These are phyloP conservation scores for Leccinellum rugosiceps DNA, from an alignment of 768 basidiomycete species.

Conservation along the genomic window DNA sequence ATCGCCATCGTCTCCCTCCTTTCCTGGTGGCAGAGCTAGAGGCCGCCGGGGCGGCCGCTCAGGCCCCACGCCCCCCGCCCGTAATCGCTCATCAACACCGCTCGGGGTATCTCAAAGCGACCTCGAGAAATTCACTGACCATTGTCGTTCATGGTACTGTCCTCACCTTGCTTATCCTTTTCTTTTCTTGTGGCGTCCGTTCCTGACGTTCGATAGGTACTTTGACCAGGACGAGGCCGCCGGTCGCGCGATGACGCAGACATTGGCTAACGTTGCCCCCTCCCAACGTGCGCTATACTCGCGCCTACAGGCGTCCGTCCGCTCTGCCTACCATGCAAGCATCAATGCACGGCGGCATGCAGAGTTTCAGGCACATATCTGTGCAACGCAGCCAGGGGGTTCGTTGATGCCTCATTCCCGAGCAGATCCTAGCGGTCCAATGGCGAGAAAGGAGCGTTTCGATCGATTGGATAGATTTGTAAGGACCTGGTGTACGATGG, in stretches of 20 bases:
- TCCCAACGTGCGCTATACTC: slow-evolving; percentile 86
- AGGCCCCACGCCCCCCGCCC: slow-evolving; percentile 46
- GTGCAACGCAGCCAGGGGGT: slow-evolving; percentile 73
- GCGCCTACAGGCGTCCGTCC: slow-evolving; percentile 80
- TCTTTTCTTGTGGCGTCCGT: neutral
- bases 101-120: slow-evolving; percentile 63
- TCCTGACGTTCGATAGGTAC: slow-evolving; percentile 53
- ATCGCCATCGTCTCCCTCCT: slow-evolving; percentile 61
- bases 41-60: slow-evolving; percentile 49
- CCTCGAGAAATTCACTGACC: slow-evolving; percentile 73
- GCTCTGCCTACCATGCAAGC: slow-evolving; percentile 80
- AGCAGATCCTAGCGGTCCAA: slow-evolving; percentile 55
- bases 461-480: slow-evolving; percentile 76
- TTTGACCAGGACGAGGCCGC: slow-evolving; percentile 78
- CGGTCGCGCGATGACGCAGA: slow-evolving; percentile 78
- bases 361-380: slow-evolving; percentile 83
- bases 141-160: slow-evolving; percentile 74
- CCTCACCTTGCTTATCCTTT: neutral
- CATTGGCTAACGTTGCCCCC: slow-evolving; percentile 72
- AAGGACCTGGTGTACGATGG: slow-evolving; percentile 78
- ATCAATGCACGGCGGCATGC: slow-evolving; percentile 73
- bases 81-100: slow-evolving; percentile 69
- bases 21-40: slow-evolving; percentile 45
- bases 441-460: slow-evolving; percentile 74
- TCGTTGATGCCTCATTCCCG: slow-evolving; percentile 76